Evolutionary conservation across 139 green algal species (phyloP).

Genomic region (Coelastrella sp.): DNA sequence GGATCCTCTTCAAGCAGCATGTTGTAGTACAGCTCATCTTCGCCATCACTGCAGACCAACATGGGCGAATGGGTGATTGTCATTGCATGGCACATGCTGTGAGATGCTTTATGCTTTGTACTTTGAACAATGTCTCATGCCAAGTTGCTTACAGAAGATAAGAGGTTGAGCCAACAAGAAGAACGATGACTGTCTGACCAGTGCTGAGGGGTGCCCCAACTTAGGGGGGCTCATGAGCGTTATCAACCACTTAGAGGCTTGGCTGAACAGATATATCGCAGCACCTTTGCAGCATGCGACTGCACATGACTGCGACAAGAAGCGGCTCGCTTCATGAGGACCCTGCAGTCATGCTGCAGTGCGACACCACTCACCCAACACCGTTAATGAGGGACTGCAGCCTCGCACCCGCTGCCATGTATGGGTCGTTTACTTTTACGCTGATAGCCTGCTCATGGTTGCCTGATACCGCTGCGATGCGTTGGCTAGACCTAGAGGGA

Average conservation of each 20-base stretch:
- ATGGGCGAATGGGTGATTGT: background rate
- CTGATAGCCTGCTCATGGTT: background rate
- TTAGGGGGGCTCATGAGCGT: too few species aligned
- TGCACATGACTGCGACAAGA: background rate
- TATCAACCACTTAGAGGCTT: too few species aligned
- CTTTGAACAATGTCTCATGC: too few species aligned
- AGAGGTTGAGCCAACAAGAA: too few species aligned
- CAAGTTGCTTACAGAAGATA: too few species aligned
- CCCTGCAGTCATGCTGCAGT: background rate
- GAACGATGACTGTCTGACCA: too few species aligned
- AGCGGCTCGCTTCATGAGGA: background rate
- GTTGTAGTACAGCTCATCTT: conserved; percentile 47
- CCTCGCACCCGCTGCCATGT: background rate
- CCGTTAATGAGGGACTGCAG: conserved; percentile 23
- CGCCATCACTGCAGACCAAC: conserved; percentile 15
- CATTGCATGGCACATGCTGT: background rate
- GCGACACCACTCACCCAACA: conserved; percentile 14
- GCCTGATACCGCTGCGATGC: background rate
- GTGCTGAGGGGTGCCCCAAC: too few species aligned
- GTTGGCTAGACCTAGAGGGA: background rate
- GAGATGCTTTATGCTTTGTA: too few species aligned
- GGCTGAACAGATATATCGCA: too few species aligned
- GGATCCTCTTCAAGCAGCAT: conserved; percentile 40
- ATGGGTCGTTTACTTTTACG: background rate
- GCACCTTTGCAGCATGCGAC: too few species aligned